These are phyloP conservation scores for Nakaseomyces delphensis DNA, from an alignment of 1,139 yeast species.

Conservation along the genomic window DNA sequence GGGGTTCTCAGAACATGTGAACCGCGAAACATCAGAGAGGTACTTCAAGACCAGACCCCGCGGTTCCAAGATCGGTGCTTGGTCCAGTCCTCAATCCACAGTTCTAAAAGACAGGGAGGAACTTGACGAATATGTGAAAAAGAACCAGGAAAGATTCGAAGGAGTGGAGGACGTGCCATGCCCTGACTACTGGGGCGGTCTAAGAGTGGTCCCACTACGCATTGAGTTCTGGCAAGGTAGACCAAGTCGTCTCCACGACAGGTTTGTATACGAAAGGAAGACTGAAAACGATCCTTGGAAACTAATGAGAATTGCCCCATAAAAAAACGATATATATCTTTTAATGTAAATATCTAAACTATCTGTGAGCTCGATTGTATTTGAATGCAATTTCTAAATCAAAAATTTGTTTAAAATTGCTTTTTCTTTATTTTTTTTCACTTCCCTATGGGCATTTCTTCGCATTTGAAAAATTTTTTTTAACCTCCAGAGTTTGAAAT, in stretches of 20 bases:
- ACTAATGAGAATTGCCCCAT: constrained; percentile 68
- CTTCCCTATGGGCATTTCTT: background rate
- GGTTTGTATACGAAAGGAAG: constrained; percentile 65
- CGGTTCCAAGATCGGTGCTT: constrained; percentile 90
- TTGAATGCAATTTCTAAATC: no score
- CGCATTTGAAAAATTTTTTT: background rate
- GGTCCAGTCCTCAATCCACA: constrained; percentile 88
- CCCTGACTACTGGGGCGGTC: constrained; percentile 95
- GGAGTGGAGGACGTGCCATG: constrained; percentile 65
- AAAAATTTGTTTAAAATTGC: background rate
- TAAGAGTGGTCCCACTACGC: constrained; percentile 77
- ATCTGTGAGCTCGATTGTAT: no score
- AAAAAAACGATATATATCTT: constrained; percentile 10
- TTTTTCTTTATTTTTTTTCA: background rate
- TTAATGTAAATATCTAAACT: no score
- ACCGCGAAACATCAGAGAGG: constrained; percentile 62
- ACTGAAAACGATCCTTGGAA: constrained; percentile 48
- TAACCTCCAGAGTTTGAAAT: no score
- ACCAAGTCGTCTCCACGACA: constrained; percentile 79
- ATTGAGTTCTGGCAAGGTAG: constrained; percentile 98
- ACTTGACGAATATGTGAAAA: constrained; percentile 46
- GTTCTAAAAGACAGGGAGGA: constrained; percentile 49
- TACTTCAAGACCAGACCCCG: constrained; percentile 85
- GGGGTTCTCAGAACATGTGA: constrained; percentile 69
- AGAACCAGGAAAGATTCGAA: constrained; percentile 50